phyloP scores from a whole-genome alignment of 2,329 filamentous ascomycete genomes.

The Dactylellina leptospora region DNA sequence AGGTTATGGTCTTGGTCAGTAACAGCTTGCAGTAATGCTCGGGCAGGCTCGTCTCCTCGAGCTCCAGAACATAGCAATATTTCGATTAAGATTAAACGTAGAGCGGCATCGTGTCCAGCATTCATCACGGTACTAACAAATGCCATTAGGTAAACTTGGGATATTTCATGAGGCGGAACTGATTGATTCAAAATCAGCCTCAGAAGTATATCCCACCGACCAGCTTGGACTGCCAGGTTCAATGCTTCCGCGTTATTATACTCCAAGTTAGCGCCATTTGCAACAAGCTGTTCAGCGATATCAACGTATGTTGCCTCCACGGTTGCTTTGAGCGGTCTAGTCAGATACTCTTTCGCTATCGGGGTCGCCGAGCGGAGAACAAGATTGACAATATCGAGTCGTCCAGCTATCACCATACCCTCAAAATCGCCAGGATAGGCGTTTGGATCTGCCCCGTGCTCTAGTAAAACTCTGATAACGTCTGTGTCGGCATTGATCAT shows the following conservation, averaged over 20 bases:
- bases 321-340: constrained; percentile 16
- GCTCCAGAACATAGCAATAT: constrained; percentile 46
- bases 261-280: constrained; percentile 37
- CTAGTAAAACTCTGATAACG: constrained; percentile 32
- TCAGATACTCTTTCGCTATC: constrained; percentile 24
- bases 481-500: constrained; percentile 29
- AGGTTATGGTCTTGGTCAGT: constrained; percentile 37
- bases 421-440: constrained; percentile 34
- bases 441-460: constrained; percentile 45
- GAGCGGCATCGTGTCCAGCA: constrained; percentile 8
- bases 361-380: constrained; percentile 25
- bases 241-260: constrained; percentile 46
- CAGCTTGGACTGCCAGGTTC: constrained; percentile 9
- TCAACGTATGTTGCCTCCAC: constrained; percentile 27
- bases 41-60: constrained; percentile 23
- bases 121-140: constrained; percentile 30
- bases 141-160: constrained; percentile 27
- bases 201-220: constrained; percentile 44
- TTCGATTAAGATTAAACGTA: constrained; percentile 38
- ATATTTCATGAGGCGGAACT: constrained; percentile 25
- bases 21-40: constrained; percentile 27
- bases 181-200: constrained; percentile 39
- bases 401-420: constrained; percentile 16
- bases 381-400: constrained; percentile 31
- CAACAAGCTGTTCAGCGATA: constrained; percentile 36